A percentile compares a stretch with the other conserved stretches of the same genome.
Conservation (phyloP, 2,329 filamentous ascomycete genomes). For the Colletotrichum australisinense region DNA sequence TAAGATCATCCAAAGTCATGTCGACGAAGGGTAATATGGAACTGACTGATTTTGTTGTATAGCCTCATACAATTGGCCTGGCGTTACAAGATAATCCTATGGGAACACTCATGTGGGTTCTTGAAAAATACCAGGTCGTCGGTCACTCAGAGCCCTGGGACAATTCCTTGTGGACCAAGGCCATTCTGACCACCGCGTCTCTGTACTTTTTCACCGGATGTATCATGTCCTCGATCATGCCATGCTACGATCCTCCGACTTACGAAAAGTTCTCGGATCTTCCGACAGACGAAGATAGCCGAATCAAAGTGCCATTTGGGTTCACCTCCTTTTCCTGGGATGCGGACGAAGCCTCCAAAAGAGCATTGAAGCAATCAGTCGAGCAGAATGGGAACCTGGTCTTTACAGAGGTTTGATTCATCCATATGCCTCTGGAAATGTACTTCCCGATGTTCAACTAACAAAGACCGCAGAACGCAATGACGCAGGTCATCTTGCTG, state of each 20-base stretch:
- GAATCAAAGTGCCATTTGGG: slow-evolving; percentile 37
- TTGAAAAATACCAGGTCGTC: slow-evolving; percentile 47
- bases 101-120: slow-evolving; percentile 55
- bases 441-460: background rate
- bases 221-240: slow-evolving; percentile 38
- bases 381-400: slow-evolving; percentile 22
- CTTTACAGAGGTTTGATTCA: slow-evolving; percentile 33
- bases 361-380: slow-evolving; percentile 34
- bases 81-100: slow-evolving; percentile 55
- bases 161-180: slow-evolving; percentile 31
- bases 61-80: slow-evolving; percentile 55
- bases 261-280: slow-evolving; percentile 33
- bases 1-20: background rate
- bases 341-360: slow-evolving; percentile 27
- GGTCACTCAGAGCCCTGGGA: slow-evolving; percentile 32
- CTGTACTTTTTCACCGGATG: slow-evolving; percentile 42
- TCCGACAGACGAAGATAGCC: slow-evolving; percentile 32
- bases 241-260: slow-evolving; percentile 35
- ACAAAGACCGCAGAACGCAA: slow-evolving; percentile 29
- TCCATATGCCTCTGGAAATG: background rate
- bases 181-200: slow-evolving; percentile 36
- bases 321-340: slow-evolving; percentile 36
- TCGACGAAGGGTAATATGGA: background rate
- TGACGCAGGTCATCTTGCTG: slow-evolving; percentile 37
- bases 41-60: background rate